These are phyloP conservation scores for Boletus patriciae DNA, from an alignment of 768 basidiomycete species.

Conservation along the genomic window DNA sequence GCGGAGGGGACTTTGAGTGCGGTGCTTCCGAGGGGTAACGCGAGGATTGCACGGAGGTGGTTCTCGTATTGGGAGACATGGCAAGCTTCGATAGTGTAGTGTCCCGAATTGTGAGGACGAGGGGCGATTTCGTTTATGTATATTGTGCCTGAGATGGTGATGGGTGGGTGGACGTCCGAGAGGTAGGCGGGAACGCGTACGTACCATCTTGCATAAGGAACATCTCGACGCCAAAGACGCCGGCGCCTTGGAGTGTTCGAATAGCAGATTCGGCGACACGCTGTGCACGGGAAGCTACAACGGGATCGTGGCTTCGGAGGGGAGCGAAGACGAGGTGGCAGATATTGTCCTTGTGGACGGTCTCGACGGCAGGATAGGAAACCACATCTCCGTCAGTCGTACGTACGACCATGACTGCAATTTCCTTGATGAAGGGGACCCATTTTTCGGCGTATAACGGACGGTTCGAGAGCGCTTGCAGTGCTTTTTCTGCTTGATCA, in stretches of 20 bases:
- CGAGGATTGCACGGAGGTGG: conserved; percentile 92
- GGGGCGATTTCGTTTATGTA: conserved; percentile 97
- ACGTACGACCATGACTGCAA: conserved; percentile 96
- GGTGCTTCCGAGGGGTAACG: conserved; percentile 86
- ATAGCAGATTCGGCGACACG: conserved; percentile 79
- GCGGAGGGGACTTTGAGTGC: conserved; percentile 81
- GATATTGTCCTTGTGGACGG: conserved; percentile 90
- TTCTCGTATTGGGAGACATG: conserved; percentile 97
- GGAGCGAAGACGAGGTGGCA: conserved; percentile 94
- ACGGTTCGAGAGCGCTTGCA: conserved; percentile 56
- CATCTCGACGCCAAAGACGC: conserved; percentile 83
- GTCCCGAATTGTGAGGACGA: conserved; percentile 96
- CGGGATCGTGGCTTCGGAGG: conserved; percentile 58
- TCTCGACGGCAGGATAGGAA: conserved; percentile 93
- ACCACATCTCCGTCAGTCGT: conserved; percentile 67
- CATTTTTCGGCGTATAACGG: conserved; percentile 93
- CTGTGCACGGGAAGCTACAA: conserved; percentile 60
- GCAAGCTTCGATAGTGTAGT: conserved; percentile 98
- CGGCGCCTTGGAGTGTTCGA: conserved; percentile 77
- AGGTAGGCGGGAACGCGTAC: not conserved
- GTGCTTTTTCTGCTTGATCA: conserved; percentile 51
- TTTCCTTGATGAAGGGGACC: conserved; percentile 85
- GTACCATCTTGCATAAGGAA: conserved; percentile 87
- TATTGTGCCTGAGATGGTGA: conserved; percentile 54
- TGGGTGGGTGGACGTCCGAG: not conserved